Percentiles rank a stretch among this genome's conserved stretches.
Conservation (phyloP, 2,329 filamentous ascomycete species). For the Ophiocordyceps camponoti-saundersi region DNA sequence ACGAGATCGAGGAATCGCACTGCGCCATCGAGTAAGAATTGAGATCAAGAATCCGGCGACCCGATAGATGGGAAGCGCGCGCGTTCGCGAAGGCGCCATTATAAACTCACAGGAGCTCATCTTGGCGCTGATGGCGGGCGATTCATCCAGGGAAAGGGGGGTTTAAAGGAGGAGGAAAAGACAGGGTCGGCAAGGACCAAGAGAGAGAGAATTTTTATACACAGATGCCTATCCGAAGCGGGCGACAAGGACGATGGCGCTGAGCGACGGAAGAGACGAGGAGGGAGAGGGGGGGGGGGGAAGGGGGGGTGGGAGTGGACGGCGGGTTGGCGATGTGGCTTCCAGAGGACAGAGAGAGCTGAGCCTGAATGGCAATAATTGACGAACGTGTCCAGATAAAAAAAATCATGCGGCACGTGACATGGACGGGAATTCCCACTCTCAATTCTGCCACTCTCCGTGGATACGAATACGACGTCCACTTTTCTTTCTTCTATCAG, state of each 20-base stretch:
- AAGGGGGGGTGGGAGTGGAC: constrained; percentile 8
- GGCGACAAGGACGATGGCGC: too few species aligned
- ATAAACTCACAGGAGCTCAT: constrained; percentile 38
- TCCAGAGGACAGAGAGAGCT: too few species aligned
- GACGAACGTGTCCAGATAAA: constrained; percentile 27
- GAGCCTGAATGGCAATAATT: too few species aligned
- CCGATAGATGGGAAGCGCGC: not conserved
- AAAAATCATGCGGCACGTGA: constrained; percentile 17
- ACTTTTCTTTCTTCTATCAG: not conserved
- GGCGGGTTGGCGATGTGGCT: not conserved
- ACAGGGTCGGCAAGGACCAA: constrained; percentile 10
- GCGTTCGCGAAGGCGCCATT: too few species aligned
- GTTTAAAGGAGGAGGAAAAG: constrained; percentile 7
- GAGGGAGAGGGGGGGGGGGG: constrained; percentile 14
- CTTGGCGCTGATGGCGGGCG: constrained; percentile 19
- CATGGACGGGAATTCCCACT: too few species aligned
- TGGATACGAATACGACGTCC: not conserved
- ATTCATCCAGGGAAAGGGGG: constrained; percentile 20
- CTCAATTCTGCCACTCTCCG: too few species aligned
- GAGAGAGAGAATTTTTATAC: too few species aligned
- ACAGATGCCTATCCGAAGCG: too few species aligned
- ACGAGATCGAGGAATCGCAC: constrained; percentile 99
- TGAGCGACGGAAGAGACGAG: too few species aligned
- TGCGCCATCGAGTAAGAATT: constrained; percentile 18
- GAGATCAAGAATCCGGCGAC: not conserved